phyloP scores from a whole-genome alignment of 768 basidiomycete genomes.

The Lyophyllum shimeji region DNA sequence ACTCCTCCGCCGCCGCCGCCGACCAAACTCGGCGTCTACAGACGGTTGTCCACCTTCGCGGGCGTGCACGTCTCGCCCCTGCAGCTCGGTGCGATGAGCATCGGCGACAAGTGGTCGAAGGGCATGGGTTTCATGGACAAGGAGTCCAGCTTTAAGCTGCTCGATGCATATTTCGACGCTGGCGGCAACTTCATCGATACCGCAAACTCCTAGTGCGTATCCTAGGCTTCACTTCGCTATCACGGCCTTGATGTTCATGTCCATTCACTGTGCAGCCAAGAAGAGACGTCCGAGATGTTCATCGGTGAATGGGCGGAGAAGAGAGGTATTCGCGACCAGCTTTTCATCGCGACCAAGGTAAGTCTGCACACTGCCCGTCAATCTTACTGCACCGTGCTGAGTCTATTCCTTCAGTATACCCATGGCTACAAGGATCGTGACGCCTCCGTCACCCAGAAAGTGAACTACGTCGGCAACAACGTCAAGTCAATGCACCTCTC shows the following conservation, averaged over 20 bases:
- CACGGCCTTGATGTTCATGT: neutral
- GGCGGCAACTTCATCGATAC: constrained; percentile 19
- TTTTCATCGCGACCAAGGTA: constrained; percentile 37
- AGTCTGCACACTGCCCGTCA: neutral
- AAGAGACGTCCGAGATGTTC: constrained; percentile 53
- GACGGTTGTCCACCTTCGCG: constrained; percentile 37
- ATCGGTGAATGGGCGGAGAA: constrained; percentile 54
- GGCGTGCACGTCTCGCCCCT: constrained; percentile 50
- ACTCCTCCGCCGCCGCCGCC: constrained; percentile 22
- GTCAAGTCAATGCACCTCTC: constrained; percentile 42
- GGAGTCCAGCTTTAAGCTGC: constrained; percentile 23
- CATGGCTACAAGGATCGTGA: constrained; percentile 28
- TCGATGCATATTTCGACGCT: constrained; percentile 14
- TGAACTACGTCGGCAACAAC: constrained; percentile 48
- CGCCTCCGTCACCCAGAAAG: constrained; percentile 27
- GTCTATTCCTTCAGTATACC: constrained; percentile 26
- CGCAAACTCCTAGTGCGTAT: constrained; percentile 14
- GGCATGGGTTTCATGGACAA: constrained; percentile 33
- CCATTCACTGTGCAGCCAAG: constrained; percentile 35
- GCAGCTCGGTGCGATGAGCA: constrained; percentile 47
- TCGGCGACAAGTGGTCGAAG: constrained; percentile 36
- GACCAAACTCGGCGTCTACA: constrained; percentile 36
- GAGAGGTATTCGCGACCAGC: constrained; percentile 42
- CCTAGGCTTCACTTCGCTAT: neutral
- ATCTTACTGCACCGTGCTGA: neutral